Evolutionary conservation across 78 protist genomes (phyloP), one percentile per base, ranked within the genome.

Genomic region (Guillardia theta): DNA sequence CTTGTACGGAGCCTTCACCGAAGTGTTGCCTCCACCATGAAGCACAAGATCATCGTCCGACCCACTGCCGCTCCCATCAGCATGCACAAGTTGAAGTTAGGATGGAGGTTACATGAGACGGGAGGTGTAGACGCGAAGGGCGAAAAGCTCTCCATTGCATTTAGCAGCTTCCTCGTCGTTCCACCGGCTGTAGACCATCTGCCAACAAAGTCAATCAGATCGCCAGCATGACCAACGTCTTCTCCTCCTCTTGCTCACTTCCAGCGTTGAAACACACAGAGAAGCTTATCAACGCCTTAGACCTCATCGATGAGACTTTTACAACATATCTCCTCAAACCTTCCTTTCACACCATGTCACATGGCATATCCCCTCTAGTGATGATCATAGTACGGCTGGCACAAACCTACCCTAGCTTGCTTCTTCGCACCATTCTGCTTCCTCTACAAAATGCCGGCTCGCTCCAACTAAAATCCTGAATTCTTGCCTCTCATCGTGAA

Each of bases 41-140:
- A 78, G 48, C 48, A 78, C 90, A 18, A 78, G 39, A 30, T 78
- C 90, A 18, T 78, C 43, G 48, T 78, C 90, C 19, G 33, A 3
- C 44, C 90, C 90, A 1, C 90, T 78, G 87, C 22, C 44, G 48
- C 90, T 44, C 1, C 1, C 90, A 78, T 22, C 0, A 24, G 83
- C 83, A 64, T 5, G 22, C 6, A 24, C 78, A 64, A 33, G 9
- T 64, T 10, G 43, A 19, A 77, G 45, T 37, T 64, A 12, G 78
- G 78, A 6, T 64, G 8, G 90, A 78, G 2, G 44, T 0, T 0
- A 78, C 90, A 78, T 78, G 48, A 78, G 45, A 10, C 90, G 90
- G 39, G 90, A 78, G 33, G 53, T 78, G 48, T 78, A 78, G 48
- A 78, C 90, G 48, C 90, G 90, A 27, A 78, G 90, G n/a, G 90